Percentiles rank a stretch among this genome's conserved stretches.
Evolutionary conservation across 768 basidiomycete species (phyloP).

Genomic region (Rhizopogon vesiculosus): DNA sequence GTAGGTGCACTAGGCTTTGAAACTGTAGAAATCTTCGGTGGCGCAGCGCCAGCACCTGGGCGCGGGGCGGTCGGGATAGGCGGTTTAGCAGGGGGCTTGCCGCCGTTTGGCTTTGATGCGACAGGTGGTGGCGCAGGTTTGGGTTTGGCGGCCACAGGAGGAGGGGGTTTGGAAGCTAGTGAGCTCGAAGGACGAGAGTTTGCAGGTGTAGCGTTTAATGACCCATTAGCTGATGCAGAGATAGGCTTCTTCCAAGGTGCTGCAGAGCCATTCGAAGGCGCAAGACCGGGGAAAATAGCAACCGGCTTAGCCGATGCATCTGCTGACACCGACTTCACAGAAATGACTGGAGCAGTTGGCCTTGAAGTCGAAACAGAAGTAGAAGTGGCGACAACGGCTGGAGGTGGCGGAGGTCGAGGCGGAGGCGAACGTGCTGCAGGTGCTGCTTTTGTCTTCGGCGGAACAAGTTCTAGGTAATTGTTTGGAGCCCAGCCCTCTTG

Average conservation of each 20-base stretch:
- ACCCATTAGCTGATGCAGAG: conserved; percentile 27
- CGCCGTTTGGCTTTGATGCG: conserved; percentile 46
- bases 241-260: conserved; percentile 69
- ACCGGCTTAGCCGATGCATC: conserved; percentile 71
- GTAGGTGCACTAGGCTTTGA: conserved; percentile 42
- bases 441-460: conserved; percentile 57
- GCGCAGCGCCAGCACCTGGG: conserved; percentile 37
- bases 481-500: conserved; percentile 94
- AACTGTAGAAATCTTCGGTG: conserved; percentile 30
- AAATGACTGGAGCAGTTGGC: conserved; percentile 29
- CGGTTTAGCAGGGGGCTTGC: conserved; percentile 54
- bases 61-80: conserved; percentile 55
- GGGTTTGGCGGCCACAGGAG: conserved; percentile 61
- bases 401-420: conserved; percentile 38
- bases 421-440: conserved; percentile 73
- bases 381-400: conserved; percentile 30
- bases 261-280: conserved; percentile 58
- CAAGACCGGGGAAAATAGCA: conserved; percentile 79
- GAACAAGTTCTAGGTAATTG: conserved; percentile 84
- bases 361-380: conserved; percentile 26
- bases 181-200: conserved; percentile 51
- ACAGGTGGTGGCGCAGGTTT: conserved; percentile 57
- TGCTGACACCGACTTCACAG: conserved; percentile 44
- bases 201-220: conserved; percentile 34
- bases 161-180: conserved; percentile 46